A percentile compares a stretch with the other conserved stretches of the same genome.
Conservation (phyloP, 148 eudicot genomes). For the Selenicereus undatus region DNA sequence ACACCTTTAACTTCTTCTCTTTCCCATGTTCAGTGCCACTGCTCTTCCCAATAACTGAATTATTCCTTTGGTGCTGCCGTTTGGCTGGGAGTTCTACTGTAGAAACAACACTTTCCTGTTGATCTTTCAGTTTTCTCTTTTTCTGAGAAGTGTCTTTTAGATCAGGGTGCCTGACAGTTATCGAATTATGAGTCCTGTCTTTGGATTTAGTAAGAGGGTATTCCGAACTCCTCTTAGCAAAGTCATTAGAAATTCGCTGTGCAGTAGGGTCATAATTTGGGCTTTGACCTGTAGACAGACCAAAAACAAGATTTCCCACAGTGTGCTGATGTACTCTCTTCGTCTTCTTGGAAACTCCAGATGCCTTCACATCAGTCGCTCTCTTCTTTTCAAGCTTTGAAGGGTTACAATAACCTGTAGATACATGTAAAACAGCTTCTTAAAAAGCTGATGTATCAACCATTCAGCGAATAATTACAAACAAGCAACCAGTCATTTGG, state of each 20-base stretch:
- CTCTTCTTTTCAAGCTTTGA: conserved; percentile 31
- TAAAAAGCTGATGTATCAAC: conserved; percentile 5
- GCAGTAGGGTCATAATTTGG: conserved; percentile 17
- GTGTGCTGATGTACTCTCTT: conserved; percentile 21
- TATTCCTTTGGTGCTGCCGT: neutral
- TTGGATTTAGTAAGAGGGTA: conserved; percentile 20
- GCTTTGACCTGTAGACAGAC: conserved; percentile 11
- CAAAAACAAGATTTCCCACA: conserved; percentile 9
- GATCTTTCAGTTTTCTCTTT: conserved; percentile 41
- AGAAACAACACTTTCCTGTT: neutral
- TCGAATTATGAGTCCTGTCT: conserved; percentile 7
- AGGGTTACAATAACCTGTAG: conserved; percentile 29
- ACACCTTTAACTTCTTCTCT: conserved; percentile 25
- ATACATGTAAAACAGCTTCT: conserved; percentile 14
- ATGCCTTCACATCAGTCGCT: conserved; percentile 26
- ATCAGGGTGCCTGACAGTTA: conserved; percentile 14
- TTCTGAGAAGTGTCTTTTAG: conserved; percentile 21
- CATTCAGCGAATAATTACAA: neutral
- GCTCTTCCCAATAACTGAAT: conserved; percentile 11
- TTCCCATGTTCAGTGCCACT: conserved; percentile 18
- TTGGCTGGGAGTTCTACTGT: conserved; percentile 1
- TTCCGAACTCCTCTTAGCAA: conserved; percentile 9
- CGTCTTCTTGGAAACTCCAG: conserved; percentile 28
- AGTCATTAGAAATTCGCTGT: conserved; percentile 19
- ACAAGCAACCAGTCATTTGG: neutral